A percentile compares a stretch with the other conserved stretches of the same genome.
These are phyloP conservation scores for Ophiostoma sp. DNA, from an alignment of 2,329 filamentous ascomycete species.

Conservation along the genomic window DNA sequence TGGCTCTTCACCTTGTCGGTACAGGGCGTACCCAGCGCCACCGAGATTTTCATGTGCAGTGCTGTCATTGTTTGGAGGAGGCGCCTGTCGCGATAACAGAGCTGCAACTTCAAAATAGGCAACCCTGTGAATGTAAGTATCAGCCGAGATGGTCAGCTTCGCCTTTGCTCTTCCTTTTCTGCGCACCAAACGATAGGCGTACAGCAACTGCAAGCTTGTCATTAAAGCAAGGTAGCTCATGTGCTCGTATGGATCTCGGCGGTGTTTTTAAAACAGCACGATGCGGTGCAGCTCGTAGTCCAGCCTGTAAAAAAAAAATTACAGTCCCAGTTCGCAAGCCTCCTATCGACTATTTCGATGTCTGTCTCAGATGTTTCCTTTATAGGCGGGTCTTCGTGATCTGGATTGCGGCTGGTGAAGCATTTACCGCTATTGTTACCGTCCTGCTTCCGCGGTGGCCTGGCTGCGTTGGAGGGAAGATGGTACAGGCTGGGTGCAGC, in stretches of 20 bases:
- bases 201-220: neutral
- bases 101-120: neutral
- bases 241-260: no score
- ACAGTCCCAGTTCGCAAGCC: neutral
- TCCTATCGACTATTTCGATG: neutral
- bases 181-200: neutral
- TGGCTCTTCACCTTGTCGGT: neutral
- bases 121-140: neutral
- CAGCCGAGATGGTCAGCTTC: neutral
- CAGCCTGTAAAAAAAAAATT: neutral
- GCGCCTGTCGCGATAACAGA: no score
- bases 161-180: neutral
- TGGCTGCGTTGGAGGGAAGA: neutral
- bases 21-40: neutral
- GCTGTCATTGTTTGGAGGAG: neutral
- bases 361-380: no score
- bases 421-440: no score
- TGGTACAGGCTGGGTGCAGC: neutral
- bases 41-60: neutral
- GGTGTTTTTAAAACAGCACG: neutral
- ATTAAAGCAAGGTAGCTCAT: neutral
- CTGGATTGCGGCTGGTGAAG: neutral
- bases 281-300: neutral
- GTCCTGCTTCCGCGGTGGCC: neutral
- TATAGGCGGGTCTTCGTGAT: neutral